Conservation (phyloP, 345 rosid genomes). For the Brassica napus region Da-Ae NC_063434.1:6972001-6972500, state of each 20-base stretch:
- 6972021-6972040: not conserved
- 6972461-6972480: not conserved
- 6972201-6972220: not conserved
- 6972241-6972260: not conserved
- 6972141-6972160: not conserved
- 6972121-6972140: not conserved
- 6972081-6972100: not conserved
- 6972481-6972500: not conserved
- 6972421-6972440: not conserved
- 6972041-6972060: not conserved
- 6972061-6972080: not conserved
- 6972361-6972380: not conserved
- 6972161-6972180: not conserved
- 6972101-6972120: not conserved
- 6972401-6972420: not conserved
- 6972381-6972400: not conserved
- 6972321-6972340: not conserved
- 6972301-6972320: not conserved
- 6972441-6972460: no score
- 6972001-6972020: not conserved
- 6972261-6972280: not conserved
- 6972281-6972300: not conserved
- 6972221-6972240: not conserved
- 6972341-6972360: not conserved
- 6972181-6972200: not conserved